A percentile compares a stretch with the other conserved stretches of the same genome.
Conservation (phyloP, 352 stramenopile species). For the Globisporangium nagaii region DNA sequence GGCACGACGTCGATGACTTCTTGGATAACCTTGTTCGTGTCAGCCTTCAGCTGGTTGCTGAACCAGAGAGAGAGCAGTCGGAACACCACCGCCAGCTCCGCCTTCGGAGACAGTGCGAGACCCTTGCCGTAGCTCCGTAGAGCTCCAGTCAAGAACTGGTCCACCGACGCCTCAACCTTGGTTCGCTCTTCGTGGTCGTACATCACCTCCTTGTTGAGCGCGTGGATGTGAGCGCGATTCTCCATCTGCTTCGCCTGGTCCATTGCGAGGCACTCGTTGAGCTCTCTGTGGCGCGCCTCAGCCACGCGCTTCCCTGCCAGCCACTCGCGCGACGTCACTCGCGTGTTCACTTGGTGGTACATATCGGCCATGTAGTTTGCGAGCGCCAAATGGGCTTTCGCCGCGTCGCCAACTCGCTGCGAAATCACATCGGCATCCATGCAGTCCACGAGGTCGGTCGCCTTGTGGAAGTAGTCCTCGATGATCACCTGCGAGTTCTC, state of each 20-base stretch:
- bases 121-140: slow-evolving; percentile 84
- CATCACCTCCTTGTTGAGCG: slow-evolving; percentile 80
- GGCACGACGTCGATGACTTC: slow-evolving; percentile 81
- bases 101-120: slow-evolving; percentile 41
- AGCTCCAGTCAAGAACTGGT: slow-evolving; percentile 83
- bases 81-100: slow-evolving; percentile 90
- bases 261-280: slow-evolving; percentile 62
- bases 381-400: slow-evolving; percentile 82
- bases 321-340: slow-evolving; percentile 88
- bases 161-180: slow-evolving; percentile 80
- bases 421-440: slow-evolving; percentile 31
- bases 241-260: slow-evolving; percentile 41
- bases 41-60: slow-evolving; percentile 67
- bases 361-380: slow-evolving; percentile 90
- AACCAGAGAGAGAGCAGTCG: slow-evolving; percentile 94
- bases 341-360: slow-evolving; percentile 82
- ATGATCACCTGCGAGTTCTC: slow-evolving; percentile 91
- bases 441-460: slow-evolving; percentile 51
- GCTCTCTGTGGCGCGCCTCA: slow-evolving; percentile 56
- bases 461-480: slow-evolving; percentile 88
- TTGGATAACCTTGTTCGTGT: slow-evolving; percentile 83
- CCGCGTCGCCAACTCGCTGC: slow-evolving; percentile 40
- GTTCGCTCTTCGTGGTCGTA: slow-evolving; percentile 86
- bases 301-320: slow-evolving; percentile 74
- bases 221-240: slow-evolving; percentile 66